A percentile compares a stretch with the other conserved stretches of the same genome.
Evolutionary conservation across 2,329 filamentous ascomycete genomes (phyloP).

Genomic region (Trichoderma atrobrunneum): DNA sequence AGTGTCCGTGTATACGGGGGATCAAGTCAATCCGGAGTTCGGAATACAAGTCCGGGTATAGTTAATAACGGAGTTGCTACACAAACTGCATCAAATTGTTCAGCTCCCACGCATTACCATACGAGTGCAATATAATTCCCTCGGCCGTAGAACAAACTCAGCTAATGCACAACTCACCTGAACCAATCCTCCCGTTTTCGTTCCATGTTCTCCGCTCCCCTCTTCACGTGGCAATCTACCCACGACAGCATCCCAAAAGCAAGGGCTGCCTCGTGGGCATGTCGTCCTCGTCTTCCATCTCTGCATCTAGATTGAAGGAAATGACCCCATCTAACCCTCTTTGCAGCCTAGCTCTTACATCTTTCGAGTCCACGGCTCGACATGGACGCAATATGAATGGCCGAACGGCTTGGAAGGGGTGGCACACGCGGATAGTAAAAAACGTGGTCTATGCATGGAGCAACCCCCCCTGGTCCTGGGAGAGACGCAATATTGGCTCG

Average conservation of each 20-base stretch:
- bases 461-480: background rate
- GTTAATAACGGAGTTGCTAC: background rate
- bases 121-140: background rate
- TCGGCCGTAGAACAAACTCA: background rate
- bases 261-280: background rate
- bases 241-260: background rate
- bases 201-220: background rate
- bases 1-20: background rate
- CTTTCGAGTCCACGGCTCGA: background rate
- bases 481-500: background rate
- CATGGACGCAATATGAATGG: background rate
- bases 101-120: background rate
- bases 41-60: background rate
- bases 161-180: background rate
- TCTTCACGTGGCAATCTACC: background rate
- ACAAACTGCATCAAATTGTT: background rate
- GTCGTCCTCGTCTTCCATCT: background rate
- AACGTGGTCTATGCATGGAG: conserved; percentile 1
- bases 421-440: background rate
- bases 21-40: background rate
- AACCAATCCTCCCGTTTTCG: background rate
- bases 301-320: background rate
- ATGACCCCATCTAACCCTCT: background rate
- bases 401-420: background rate
- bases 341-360: background rate